Percentiles rank a stretch among this genome's conserved stretches.
Conservation (phyloP, 2,329 filamentous ascomycete genomes). For the Fusarium bulbicola region DNA sequence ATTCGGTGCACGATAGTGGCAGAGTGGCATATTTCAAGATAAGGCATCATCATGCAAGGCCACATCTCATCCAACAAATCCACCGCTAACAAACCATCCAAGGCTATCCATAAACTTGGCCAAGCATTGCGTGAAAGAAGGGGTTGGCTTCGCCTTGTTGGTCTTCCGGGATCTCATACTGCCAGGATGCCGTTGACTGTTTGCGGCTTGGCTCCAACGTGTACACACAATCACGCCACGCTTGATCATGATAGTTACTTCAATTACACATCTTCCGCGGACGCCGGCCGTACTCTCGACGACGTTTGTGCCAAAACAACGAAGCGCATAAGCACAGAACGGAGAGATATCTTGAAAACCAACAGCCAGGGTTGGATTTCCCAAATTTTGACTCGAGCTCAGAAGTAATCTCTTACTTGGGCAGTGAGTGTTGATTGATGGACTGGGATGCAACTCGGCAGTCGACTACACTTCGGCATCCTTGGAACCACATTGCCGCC, state of each 20-base stretch:
- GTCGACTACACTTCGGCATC: not conserved
- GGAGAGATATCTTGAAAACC: conserved; percentile 1
- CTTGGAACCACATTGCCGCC: not conserved
- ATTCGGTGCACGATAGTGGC: conserved; percentile 5
- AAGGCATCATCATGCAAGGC: conserved; percentile 13
- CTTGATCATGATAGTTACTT: not conserved
- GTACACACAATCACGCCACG: not conserved
- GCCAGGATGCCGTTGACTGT: not conserved
- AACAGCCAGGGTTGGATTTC: conserved; percentile 3
- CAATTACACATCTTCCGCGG: not conserved
- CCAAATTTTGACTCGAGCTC: conserved; percentile 2
- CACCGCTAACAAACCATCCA: conserved; percentile 17
- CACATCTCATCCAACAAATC: conserved; percentile 10
- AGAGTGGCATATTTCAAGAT: conserved; percentile 9
- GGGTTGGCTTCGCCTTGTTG: not conserved
- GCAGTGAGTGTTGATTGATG: conserved; percentile 11
- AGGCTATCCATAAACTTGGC: not conserved
- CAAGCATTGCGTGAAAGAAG: not conserved
- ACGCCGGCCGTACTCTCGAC: conserved; percentile 5
- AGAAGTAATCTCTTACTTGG: conserved; percentile 5
- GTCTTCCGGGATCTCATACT: not conserved
- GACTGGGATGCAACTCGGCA: conserved; percentile 16
- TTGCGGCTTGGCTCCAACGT: not conserved
- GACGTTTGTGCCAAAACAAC: not conserved
- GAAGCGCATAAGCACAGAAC: not conserved